Evolutionary conservation across 78 protist species (phyloP), one percentile per base, ranked within the genome.

Genomic region (Dictyostelium citrinum): DNA sequence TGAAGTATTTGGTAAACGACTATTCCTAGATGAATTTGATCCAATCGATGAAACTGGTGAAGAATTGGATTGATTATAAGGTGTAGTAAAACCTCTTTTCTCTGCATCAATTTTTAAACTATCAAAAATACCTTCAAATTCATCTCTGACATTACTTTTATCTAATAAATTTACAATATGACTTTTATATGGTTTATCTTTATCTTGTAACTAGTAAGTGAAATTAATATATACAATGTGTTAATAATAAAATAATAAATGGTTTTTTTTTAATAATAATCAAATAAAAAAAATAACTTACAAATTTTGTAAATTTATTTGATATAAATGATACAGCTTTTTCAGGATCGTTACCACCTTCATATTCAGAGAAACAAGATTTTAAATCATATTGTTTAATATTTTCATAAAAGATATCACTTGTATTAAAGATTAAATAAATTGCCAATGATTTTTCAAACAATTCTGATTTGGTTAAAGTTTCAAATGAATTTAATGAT

Each of bases 71-170:
- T 35, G 31, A 71, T n/a, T 39, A 43, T 20, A 39, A 22, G 81
- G 41, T 49, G 83, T 17, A 61, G 85, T 60, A 35, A 84, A 72
- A 43, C 78, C 78, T 64, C 91, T 68, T n/a, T 51, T 84, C 41
- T 84, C 91, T 49, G 92, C 92, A 77, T 86, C 92, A 31, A 77
- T 82, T 17, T 77, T 86, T 22, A 86, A 76, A 41, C 7, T 39
- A 61, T 77, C 92, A 22, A 86, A 61, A 7, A 86, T 43, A 22
- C 22, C 49, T 27, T 86, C 92, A 86, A 71, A 86, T 35, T 75
- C 29, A 9, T 39, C 84, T 64, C 72, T 86, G 17, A 60, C 71
- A 76, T 86, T 51, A 14, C 14, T 12, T 86, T 86, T 77, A 77
- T 86, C 84, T 31, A 86, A 77, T 76, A 86, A 64, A 77, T 86